Base-by-base conservation (phyloP, 2,329 filamentous ascomycete genomes). In the Ophiostoma australiae region DNA sequence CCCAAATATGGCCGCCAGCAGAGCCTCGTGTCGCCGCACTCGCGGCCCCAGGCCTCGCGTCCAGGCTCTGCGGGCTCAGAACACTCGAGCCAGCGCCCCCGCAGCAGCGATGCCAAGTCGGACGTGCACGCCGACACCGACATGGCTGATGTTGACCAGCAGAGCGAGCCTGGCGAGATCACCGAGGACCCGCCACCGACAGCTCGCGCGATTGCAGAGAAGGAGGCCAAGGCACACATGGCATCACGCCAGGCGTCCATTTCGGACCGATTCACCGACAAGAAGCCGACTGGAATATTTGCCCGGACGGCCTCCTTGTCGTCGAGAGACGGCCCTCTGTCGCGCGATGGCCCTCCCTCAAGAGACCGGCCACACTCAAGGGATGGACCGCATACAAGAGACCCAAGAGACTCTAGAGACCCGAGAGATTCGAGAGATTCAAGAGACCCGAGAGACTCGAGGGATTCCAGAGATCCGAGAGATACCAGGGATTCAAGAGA, bases 71-170 rank as follows among this genome's bases (percentile, higher is more conserved):
- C 73, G 48, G 80, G 76, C 73, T 77, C 77, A 72, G 82, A 79
- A 61, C 81, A 84, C 31, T 78, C 81, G 27, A 79, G 82, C 23
- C 80, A 81, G 70, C 81, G 84, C 39, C 84, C 85, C 48, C 82
- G 81, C 55, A 87, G 85, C 76, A 86, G 85, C 73, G 85, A 85
- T 76, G 82, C 82, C 7, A 85, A 85, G 72, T 80, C 82, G 1
- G 83, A 84, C 3, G 76, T 78, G 1, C 78, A 80, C 20, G 72
- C 76, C 3, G 75, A 77, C 4, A 75, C 74, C 2, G 73, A 76
- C 1, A 82, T 58, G 79, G 79, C 8, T 77, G 81, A 66, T 75
- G 80, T 35, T 78, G 80, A 66, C 78, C 80, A 8, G 77, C 81
- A 69, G 79, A 82, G 81, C 1, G 84, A 85, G 68, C 80, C 83